Conservation (phyloP, 2,329 filamentous ascomycete genomes). For the Myrmaecium sp. region DNA sequence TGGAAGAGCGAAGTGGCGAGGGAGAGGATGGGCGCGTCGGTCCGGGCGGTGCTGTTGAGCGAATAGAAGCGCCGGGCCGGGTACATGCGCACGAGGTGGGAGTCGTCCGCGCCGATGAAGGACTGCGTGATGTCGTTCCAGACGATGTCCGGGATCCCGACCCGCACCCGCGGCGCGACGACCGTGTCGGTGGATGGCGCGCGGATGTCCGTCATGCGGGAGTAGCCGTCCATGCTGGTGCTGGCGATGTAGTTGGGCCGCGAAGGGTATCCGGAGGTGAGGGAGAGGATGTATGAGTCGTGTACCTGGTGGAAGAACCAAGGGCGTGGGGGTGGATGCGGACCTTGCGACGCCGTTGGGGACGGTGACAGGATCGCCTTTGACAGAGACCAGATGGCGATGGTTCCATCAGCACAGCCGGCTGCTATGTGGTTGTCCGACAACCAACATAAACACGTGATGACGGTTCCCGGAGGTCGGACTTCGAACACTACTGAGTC, state of each 20-base stretch:
- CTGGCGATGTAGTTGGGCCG: constrained; percentile 35
- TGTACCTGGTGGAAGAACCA: constrained; percentile 27
- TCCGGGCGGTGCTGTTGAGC: constrained; percentile 20
- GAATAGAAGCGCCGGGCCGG: constrained; percentile 36
- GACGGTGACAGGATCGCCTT: constrained; percentile 18
- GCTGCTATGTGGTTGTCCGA: constrained; percentile 37
- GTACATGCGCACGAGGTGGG: constrained; percentile 31
- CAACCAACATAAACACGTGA: constrained; percentile 40
- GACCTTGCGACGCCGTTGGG: constrained; percentile 12
- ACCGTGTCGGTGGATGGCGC: constrained; percentile 27
- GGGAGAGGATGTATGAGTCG: constrained; percentile 29
- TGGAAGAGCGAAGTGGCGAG: constrained; percentile 36
- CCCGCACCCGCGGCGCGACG: constrained; percentile 30
- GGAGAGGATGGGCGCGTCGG: constrained; percentile 21
- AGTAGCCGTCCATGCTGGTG: constrained; percentile 37
- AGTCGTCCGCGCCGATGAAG: constrained; percentile 38
- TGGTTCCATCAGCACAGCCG: constrained; percentile 38
- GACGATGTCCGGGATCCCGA: constrained; percentile 29
- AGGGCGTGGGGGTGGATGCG: constrained; percentile 15
- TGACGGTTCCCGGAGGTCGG: constrained; percentile 34
- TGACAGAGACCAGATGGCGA: constrained; percentile 35
- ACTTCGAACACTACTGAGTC: constrained; percentile 32
- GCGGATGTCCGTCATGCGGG: constrained; percentile 36
- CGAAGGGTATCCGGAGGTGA: constrained; percentile 36
- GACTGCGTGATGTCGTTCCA: constrained; percentile 40